A percentile compares a stretch with the other conserved stretches of the same genome.
Conservation (phyloP, 2,329 filamentous ascomycete genomes). For the Dothiorella sarmentorum region DNA sequence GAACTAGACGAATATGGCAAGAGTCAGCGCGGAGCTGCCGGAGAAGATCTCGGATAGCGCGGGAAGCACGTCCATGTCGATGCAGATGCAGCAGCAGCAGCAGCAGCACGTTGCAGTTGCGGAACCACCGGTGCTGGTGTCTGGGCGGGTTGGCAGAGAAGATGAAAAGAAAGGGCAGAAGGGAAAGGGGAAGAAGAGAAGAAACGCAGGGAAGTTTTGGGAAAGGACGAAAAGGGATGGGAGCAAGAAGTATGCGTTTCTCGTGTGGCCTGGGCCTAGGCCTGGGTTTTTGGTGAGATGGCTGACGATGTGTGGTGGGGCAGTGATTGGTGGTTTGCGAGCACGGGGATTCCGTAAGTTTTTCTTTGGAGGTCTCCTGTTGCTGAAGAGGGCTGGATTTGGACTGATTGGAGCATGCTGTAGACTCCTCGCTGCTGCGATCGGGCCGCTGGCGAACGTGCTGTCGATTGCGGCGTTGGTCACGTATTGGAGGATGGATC, state of each 20-base stretch:
- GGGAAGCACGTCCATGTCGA: neutral
- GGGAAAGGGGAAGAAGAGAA: neutral
- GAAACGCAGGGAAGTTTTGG: neutral
- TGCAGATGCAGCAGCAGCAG: neutral
- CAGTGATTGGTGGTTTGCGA: slow-evolving; percentile 40
- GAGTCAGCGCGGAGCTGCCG: neutral
- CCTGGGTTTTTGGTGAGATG: neutral
- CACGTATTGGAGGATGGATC: slow-evolving; percentile 67
- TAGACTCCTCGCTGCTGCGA: slow-evolving; percentile 71
- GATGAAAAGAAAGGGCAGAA: neutral
- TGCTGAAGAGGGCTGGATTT: no score
- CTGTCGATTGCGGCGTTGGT: slow-evolving; percentile 86
- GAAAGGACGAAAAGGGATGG: slow-evolving; percentile 1
- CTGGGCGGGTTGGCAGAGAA: neutral
- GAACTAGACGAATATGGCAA: no score
- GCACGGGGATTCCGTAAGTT: slow-evolving; percentile 33
- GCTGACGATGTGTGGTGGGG: neutral
- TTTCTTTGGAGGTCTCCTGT: neutral
- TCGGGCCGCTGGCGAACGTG: slow-evolving; percentile 82
- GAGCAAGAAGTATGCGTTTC: slow-evolving; percentile 1
- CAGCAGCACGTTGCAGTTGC: neutral
- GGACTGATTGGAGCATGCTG: neutral
- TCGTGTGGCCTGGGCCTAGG: no score
- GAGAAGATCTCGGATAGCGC: slow-evolving; percentile 1
- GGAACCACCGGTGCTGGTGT: neutral